Evolutionary conservation across 768 basidiomycete genomes (phyloP).

Genomic region (Paxillus rubicundulus): DNA sequence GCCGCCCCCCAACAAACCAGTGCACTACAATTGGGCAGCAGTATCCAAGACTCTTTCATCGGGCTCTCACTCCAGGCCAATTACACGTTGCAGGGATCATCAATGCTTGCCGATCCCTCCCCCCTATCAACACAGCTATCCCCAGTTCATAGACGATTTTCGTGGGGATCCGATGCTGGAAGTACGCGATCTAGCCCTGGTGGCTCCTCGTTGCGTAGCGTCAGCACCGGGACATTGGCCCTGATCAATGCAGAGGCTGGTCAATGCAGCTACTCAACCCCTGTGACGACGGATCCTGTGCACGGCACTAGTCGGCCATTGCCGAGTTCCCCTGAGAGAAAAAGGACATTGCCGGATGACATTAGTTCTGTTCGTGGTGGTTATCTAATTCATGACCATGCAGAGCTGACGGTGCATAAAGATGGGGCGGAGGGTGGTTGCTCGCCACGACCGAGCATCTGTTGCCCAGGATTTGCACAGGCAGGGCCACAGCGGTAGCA

Average conservation of each 20-base stretch:
- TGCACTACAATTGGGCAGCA: background rate
- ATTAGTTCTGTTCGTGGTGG: slow-evolving; percentile 13
- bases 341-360: slow-evolving; percentile 11
- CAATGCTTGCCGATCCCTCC: background rate
- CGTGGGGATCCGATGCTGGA: background rate
- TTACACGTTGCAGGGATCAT: background rate
- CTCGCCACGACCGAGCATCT: slow-evolving; percentile 12
- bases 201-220: background rate
- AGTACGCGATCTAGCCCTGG: background rate
- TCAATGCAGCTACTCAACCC: slow-evolving; percentile 19
- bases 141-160: background rate
- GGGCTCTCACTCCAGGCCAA: background rate
- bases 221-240: slow-evolving; percentile 9
- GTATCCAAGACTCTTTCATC: background rate
- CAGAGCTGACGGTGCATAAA: slow-evolving; percentile 17
- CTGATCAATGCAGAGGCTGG: background rate
- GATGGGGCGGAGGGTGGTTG: slow-evolving; percentile 17
- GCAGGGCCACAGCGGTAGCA: slow-evolving; percentile 1
- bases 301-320: slow-evolving; percentile 10
- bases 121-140: background rate
- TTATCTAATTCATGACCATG: background rate
- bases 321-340: slow-evolving; percentile 22
- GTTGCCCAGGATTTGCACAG: background rate
- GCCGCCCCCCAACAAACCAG: background rate
- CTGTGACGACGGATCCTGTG: slow-evolving; percentile 12